These are phyloP conservation scores for Trichoderma atrobrunneum DNA, from an alignment of 2,329 filamentous ascomycete species.

Conservation along the genomic window DNA sequence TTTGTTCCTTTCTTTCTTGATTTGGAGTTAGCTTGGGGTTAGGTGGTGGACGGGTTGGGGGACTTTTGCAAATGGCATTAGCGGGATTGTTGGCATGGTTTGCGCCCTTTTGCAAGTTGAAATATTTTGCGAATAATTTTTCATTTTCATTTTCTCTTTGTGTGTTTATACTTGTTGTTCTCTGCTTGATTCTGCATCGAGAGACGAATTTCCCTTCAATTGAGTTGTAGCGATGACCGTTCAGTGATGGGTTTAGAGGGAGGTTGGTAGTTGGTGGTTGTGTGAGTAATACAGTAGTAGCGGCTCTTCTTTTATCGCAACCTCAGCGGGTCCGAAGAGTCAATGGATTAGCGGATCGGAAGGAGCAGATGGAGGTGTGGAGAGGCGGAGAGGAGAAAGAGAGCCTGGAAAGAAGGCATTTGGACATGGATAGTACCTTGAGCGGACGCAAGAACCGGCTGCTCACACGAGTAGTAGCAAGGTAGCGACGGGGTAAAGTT, in stretches of 20 bases:
- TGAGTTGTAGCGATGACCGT: background rate
- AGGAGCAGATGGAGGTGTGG: constrained; percentile 1
- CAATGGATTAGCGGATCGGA: background rate
- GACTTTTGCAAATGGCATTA: background rate
- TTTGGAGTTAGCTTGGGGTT: background rate
- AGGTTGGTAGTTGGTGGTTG: background rate
- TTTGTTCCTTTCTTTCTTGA: background rate
- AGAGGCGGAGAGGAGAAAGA: background rate
- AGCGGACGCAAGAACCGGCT: background rate
- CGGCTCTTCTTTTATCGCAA: background rate
- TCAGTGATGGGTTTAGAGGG: background rate
- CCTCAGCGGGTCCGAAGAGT: background rate
- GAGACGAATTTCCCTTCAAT: background rate
- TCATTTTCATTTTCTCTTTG: background rate
- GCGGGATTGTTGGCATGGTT: background rate
- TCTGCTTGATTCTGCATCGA: background rate
- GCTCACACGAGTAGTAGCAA: background rate
- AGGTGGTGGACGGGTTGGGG: background rate
- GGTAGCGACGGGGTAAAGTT: background rate
- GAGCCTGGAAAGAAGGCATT: background rate
- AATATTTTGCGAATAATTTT: background rate
- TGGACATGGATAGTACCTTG: background rate
- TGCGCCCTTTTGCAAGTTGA: background rate
- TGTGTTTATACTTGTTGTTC: background rate
- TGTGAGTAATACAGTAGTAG: background rate